A percentile compares a stretch with the other conserved stretches of the same genome.
These are phyloP conservation scores for Fusarium floridanum DNA, from an alignment of 2,329 filamentous ascomycete genomes.

Conservation along the genomic window DNA sequence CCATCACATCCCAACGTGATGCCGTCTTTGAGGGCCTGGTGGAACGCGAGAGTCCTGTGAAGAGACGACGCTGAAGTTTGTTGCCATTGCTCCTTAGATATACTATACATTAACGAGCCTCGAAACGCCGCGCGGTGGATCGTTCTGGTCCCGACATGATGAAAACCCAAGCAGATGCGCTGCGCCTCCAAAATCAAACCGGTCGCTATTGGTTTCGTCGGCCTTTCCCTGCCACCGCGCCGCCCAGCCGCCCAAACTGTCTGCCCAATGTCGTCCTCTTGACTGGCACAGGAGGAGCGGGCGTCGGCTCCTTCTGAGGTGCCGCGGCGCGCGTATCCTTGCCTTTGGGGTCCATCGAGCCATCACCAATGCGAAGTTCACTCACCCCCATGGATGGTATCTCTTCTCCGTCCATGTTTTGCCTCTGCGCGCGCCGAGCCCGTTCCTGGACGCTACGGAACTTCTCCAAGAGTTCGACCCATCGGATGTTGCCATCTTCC, in stretches of 20 bases:
- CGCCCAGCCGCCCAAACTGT: slow-evolving; percentile 77
- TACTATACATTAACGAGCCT: slow-evolving; percentile 38
- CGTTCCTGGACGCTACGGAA: slow-evolving; percentile 93
- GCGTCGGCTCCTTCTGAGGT: slow-evolving; percentile 63
- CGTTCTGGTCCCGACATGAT: slow-evolving; percentile 8
- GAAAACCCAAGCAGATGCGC: slow-evolving; percentile 14
- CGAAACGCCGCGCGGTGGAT: slow-evolving; percentile 7
- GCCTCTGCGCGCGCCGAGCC: slow-evolving; percentile 77
- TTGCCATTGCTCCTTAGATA: slow-evolving; percentile 25
- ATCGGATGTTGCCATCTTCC: slow-evolving; percentile 87
- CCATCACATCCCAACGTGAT: slow-evolving; percentile 74
- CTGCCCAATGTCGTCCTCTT: slow-evolving; percentile 76
- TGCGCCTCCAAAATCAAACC: slow-evolving; percentile 19
- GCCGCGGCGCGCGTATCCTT: slow-evolving; percentile 59
- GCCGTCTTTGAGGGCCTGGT: slow-evolving; percentile 80
- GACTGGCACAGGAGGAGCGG: slow-evolving; percentile 58
- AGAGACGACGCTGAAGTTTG: slow-evolving; percentile 49
- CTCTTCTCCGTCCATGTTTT: slow-evolving; percentile 66
- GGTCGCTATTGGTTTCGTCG: slow-evolving; percentile 60
- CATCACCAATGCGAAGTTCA: slow-evolving; percentile 59
- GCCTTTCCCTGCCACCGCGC: slow-evolving; percentile 75
- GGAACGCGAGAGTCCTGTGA: slow-evolving; percentile 69
- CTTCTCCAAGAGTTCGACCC: slow-evolving; percentile 93
- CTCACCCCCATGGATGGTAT: slow-evolving; percentile 59
- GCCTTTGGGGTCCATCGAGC: slow-evolving; percentile 54